These are phyloP conservation scores for Thyridium curvatum DNA, from an alignment of 2,329 filamentous ascomycete species.

Conservation along the genomic window DNA sequence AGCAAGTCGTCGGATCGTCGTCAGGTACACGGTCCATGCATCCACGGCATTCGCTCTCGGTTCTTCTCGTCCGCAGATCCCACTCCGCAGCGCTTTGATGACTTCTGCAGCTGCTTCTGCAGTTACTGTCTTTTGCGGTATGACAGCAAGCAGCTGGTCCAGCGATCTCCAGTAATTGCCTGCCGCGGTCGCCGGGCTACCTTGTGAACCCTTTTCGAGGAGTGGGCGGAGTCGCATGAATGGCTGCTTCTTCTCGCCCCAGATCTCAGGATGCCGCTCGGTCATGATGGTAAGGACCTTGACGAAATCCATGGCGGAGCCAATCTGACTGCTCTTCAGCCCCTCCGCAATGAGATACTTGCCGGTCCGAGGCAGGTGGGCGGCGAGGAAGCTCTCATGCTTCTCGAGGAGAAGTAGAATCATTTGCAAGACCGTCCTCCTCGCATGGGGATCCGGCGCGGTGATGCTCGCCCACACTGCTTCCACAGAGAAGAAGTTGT, in stretches of 20 bases:
- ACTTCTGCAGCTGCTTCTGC: constrained; percentile 52
- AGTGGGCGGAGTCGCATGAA: constrained; percentile 60
- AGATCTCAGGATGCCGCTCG: constrained; percentile 57
- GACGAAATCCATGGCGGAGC: constrained; percentile 68
- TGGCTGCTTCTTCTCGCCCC: constrained; percentile 61
- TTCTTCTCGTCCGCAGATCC: constrained; percentile 70
- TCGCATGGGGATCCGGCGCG: constrained; percentile 48
- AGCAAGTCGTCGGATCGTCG: constrained; percentile 50
- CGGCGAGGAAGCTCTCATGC: constrained; percentile 37
- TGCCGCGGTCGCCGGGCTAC: constrained; percentile 38
- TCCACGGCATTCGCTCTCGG: constrained; percentile 58
- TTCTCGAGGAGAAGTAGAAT: constrained; percentile 41
- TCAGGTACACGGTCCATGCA: constrained; percentile 73
- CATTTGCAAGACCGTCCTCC: constrained; percentile 45
- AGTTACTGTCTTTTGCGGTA: constrained; percentile 41
- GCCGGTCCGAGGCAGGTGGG: constrained; percentile 43
- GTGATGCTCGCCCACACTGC: constrained; percentile 62
- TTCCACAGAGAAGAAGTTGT: constrained; percentile 60
- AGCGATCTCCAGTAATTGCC: constrained; percentile 68
- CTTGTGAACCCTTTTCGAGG: constrained; percentile 77
- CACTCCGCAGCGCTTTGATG: constrained; percentile 61
- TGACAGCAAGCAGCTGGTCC: constrained; percentile 52
- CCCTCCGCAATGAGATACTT: constrained; percentile 65
- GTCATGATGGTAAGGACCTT: constrained; percentile 64
- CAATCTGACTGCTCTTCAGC: constrained; percentile 64